Evolutionary conservation across 2,329 filamentous ascomycete genomes (phyloP).

Genomic region (Akanthomyces dipterigenus): DNA sequence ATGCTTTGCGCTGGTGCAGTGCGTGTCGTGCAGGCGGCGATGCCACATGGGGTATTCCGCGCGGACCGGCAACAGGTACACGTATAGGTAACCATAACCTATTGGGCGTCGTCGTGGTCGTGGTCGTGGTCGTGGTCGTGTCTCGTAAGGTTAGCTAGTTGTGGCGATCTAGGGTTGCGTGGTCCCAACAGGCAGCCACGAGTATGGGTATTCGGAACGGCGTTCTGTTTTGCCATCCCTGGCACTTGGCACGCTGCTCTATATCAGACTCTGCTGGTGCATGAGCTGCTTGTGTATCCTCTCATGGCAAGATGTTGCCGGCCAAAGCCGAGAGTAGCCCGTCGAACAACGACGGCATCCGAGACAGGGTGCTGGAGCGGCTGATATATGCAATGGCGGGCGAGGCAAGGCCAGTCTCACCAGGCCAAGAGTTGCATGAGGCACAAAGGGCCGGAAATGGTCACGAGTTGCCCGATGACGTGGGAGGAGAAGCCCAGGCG

Average conservation of each 20-base stretch:
- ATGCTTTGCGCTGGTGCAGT: neutral
- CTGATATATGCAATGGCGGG: neutral
- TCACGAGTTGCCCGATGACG: conserved; percentile 10
- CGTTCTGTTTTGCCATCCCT: neutral
- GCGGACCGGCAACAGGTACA: too few relatives aligned
- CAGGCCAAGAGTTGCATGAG: neutral
- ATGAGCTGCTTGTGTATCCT: neutral
- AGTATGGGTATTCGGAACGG: neutral
- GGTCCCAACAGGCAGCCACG: neutral
- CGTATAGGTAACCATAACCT: too few relatives aligned
- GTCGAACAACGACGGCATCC: neutral
- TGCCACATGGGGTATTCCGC: neutral
- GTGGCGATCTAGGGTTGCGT: neutral
- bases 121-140: too few relatives aligned
- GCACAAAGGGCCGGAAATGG: neutral
- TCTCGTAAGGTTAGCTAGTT: neutral
- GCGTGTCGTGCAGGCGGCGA: neutral
- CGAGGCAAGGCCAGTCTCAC: neutral
- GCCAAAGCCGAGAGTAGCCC: neutral
- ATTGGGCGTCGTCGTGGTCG: too few relatives aligned
- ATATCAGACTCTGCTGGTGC: neutral
- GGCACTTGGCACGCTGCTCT: neutral
- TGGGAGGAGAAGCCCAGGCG: neutral
- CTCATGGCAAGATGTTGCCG: too few relatives aligned
- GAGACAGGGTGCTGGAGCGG: neutral